These are phyloP conservation scores for Zhuliangozyma blackwelliae DNA, from an alignment of 1,139 yeast genomes.

Conservation along the genomic window DNA sequence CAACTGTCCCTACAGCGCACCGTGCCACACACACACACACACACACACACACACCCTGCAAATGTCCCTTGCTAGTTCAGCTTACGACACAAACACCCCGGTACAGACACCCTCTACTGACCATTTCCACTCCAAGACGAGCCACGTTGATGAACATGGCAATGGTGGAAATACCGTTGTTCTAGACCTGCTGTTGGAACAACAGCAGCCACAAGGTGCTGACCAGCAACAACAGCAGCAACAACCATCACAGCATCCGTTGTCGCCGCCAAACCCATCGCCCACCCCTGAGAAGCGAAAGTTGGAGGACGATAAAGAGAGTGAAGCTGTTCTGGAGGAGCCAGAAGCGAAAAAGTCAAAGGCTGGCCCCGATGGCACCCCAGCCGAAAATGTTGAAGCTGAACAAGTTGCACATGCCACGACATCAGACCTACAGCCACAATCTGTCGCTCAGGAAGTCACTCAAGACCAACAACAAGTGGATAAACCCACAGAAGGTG, in stretches of 20 bases:
- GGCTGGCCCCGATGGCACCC: slow-evolving; percentile 12
- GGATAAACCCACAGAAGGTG: not conserved
- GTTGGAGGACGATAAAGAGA: slow-evolving; percentile 18
- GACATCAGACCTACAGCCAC: too few species aligned
- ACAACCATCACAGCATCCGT: slow-evolving; percentile 24
- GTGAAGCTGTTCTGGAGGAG: slow-evolving; percentile 3
- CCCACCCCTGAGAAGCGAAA: slow-evolving; percentile 41
- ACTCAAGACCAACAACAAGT: too few species aligned
- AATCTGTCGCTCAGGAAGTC: too few species aligned
- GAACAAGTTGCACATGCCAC: not conserved
- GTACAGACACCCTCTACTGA: slow-evolving; percentile 42
- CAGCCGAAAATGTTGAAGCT: not conserved
- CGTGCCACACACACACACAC: too few species aligned
- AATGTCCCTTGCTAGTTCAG: slow-evolving; percentile 9
- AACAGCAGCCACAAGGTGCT: not conserved
- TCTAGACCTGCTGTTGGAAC: too few species aligned
- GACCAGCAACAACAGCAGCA: not conserved
- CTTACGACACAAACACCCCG: slow-evolving; percentile 28
- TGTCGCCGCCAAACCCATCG: slow-evolving; percentile 44
- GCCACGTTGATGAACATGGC: slow-evolving; percentile 3
- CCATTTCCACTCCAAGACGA: slow-evolving; percentile 12
- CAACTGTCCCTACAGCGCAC: too few species aligned
- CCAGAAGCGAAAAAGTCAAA: slow-evolving; percentile 12
- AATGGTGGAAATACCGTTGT: too few species aligned
- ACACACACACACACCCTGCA: slow-evolving; percentile 11